Evolutionary conservation across 2,329 filamentous ascomycete species (phyloP), one percentile per base, ranked within the genome.

Genomic region (Didymella keratinophila): DNA sequence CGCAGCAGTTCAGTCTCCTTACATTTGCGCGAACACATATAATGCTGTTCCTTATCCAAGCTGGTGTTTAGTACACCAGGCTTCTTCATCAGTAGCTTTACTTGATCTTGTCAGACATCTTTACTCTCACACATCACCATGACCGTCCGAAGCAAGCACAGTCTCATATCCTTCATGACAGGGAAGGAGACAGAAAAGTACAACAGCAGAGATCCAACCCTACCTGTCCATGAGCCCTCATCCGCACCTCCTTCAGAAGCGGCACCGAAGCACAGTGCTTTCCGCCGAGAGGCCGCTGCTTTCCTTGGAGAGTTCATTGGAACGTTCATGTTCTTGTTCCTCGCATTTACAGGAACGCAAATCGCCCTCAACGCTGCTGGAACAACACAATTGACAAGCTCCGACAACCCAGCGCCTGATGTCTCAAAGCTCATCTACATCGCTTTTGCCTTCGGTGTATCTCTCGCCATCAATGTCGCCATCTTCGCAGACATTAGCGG

Each of bases 261-360:
- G 21, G 23, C 34, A 8, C 45, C 39, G 4, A 39, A 34, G 1
- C 59, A 65, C 14, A 50, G 30, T 9, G 25, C 27, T 28, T 7
- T 69, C 30, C 65, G 66, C 5, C 63, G 59, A 9, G 71, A 72
- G 39, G 20, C 64, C 11, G 55, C 63, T 2, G 68, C 70, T 11
- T 71, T 72, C 39, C 39, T 79, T 6, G 80, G 80, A 34, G 80
- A 82, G 52, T 78, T 81, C 52, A 72, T 78, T 45, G 80, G 80
- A 43, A 80, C 79, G 0, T 79, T 81, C 62, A 74, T 82, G 60
- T 82, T 82, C 65, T 70, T 82, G 21, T 72, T 68, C 30, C 62
- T 76, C 34, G 70, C 72, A 3, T 74, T 74, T 49, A 58, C 69
- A 20, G 70, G 69, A 23, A 72, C 72, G 12, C 83, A 86, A 69